A percentile compares a stretch with the other conserved stretches of the same genome.
These are phyloP conservation scores for Auriculariales sp. DNA, from an alignment of 768 basidiomycete species.

Conservation along the genomic window DNA sequence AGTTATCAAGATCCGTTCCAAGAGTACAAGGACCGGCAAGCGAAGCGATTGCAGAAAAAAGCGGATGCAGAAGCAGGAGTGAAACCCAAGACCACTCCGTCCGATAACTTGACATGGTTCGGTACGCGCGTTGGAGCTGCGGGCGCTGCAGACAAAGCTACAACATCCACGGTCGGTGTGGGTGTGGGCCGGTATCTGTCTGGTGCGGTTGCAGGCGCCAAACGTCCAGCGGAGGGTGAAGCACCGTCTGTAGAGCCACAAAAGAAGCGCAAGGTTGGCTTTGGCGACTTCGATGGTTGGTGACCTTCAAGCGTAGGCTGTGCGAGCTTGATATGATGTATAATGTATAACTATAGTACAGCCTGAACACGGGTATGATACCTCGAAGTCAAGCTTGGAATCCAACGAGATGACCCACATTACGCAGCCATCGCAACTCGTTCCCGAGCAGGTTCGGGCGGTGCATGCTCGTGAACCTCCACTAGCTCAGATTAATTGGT, in stretches of 20 bases:
- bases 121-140: slow-evolving; percentile 62
- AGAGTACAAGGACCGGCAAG: slow-evolving; percentile 72
- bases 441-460: neutral
- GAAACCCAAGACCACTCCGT: slow-evolving; percentile 35
- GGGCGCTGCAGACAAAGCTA: slow-evolving; percentile 18
- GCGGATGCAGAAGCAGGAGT: slow-evolving; percentile 26
- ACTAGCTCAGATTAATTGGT: neutral
- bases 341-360: too few relatives aligned
- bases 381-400: neutral
- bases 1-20: slow-evolving; percentile 94
- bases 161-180: slow-evolving; percentile 11
- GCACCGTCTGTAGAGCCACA: slow-evolving; percentile 32
- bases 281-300: slow-evolving; percentile 86
- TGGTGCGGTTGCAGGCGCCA: slow-evolving; percentile 31
- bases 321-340: neutral
- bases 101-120: slow-evolving; percentile 75
- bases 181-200: slow-evolving; percentile 73
- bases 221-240: slow-evolving; percentile 8
- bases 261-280: slow-evolving; percentile 76
- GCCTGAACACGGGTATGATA: too few relatives aligned
- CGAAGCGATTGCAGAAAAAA: slow-evolving; percentile 57
- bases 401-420: too few relatives aligned
- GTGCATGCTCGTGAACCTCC: neutral
- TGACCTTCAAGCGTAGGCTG: slow-evolving; percentile 16
- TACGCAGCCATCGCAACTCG: slow-evolving; percentile 9